Evolutionary conservation across 1,284 basidiomycete species (phyloP), one percentile per base, ranked within the genome.

Genomic region (Tremellales sp.): DNA sequence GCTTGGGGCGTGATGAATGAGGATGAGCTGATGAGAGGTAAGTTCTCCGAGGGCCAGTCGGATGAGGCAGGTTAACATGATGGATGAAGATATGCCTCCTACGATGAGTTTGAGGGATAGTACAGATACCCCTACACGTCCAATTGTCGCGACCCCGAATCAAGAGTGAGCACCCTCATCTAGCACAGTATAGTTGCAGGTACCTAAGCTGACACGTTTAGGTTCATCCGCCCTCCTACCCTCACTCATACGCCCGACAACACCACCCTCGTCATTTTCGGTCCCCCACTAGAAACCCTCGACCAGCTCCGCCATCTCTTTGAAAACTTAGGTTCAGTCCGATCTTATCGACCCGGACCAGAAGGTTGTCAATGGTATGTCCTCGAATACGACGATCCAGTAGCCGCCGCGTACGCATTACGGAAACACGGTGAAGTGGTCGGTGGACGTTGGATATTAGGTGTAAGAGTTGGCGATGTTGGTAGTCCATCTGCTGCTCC

Each of bases 341-440:
- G 45, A 7, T 60, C 61, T 2, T 70, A 65, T 52, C 40, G 25
- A 2, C 61, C 66, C 11, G 70, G 68, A 26, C 68, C 68, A 15
- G 61, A 60, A 27, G 67, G 64, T 2, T 61, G 58, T 15, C 68
- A 71, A 51, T 72, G 67, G 67, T 70, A 50, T 43, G 58, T 61
- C 2, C 64, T 71, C 45, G 53, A 57, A 31, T 72, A 60, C 42
- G 49, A 50, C 17, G 51, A 53, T 15, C 59, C 68, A 12, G 41
- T 61, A 2, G 50, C 57, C 3, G 70, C 70, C 1, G 53, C 48
- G 17, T 68, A 60, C 43, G 64, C 64, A 2, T 53, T 72, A 3
- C 48, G 68, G 33, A 56, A 65, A 33, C 68, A 72, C 40, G 70
- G 70, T 2, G 70, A 72, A 37, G 61, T 72, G 19, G 51, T 72